Evolutionary conservation across 2,329 filamentous ascomycete genomes (phyloP), one percentile per base, ranked within the genome.

Genomic region (Aphanocladium album): DNA sequence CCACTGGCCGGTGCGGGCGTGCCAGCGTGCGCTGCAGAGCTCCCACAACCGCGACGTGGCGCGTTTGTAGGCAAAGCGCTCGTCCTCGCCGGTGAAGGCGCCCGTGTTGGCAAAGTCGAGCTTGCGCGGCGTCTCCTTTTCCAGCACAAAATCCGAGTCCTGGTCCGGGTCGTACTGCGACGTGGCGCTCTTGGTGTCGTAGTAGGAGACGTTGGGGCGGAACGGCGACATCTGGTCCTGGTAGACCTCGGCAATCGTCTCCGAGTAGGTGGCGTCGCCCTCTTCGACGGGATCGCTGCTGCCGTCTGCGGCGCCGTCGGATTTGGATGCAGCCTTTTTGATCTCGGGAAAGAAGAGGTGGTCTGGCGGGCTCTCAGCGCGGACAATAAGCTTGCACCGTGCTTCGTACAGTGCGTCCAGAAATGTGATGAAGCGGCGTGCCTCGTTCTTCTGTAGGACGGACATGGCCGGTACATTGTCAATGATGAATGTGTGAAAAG

Each of bases 321-420:
- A 7, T 7, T 47, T 47, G 16, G 52, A n/a, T 8, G 45, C 45
- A 14, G 55, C 14, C 27, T 68, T 67, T 30, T 71, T 72, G 64
- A 65, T 69, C 61, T 90, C 86, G 0, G 90, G 89, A 71, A 95
- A 93, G 79, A 93, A 93, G 6, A 93, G 78, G 30, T 86, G 80
- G 65, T 93, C 90, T 0, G 89, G 89, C 0, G 83, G 84, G 2
- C 82, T 84, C 45, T 80, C 81, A 2, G 89, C 90, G 21, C 84
- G 80, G 57, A 93, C 80, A 47, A 91, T 73, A 11, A 93, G 80
- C 66, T 90, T 90, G 72, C 90, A 93, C 8, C 87, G 83, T n/a
- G 89, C 87, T 75, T 93, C 90, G 72, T 93, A 93, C 0, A 91
- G 78, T 0, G 90, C 90, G 68, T 95, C 90, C 1, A 93, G 81